Base-by-base conservation (phyloP, 352 stramenopile genomes). In the Albugo laibachii region DNA sequence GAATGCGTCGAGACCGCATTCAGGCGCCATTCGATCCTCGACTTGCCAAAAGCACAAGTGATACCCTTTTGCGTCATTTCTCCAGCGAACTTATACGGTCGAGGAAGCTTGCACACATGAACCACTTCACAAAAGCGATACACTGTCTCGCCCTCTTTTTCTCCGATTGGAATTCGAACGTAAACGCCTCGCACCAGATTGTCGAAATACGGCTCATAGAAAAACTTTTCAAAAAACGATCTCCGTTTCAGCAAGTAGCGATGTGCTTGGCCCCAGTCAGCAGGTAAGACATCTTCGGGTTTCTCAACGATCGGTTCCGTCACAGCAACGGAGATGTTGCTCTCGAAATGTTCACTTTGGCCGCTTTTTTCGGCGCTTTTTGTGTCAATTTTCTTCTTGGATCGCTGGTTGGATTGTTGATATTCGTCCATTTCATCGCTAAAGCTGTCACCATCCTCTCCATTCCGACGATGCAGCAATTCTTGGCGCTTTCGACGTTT, bases 91-190 rank as follows among this genome's bases (percentile, higher is more conserved):
- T 52, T 60, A 55, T 91, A 91, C 47, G 67, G 50, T 16, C 65
- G 63, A 24, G 38, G 38, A 37, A 85, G 37, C 27, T 69, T 80
- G 45, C 69, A 76, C 11, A 82, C 54, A 41, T 65, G 70, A 31
- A 83, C 56, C 13, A 91, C 66, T 49, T 87, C 69, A 41, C 74
- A 87, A 53, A 91, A 91, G 34, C 77, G 74, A 48, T 91, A 91
- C 2, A 91, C 62, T 66, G 77, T 84, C 45, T 80, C 69, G 19
- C 73, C 74, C 36, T 88, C 69, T 18, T 74, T 61, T 36, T 47
- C 44, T 21, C 65, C 63, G 21, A 91, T 80, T 19, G 72, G 72
- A 12, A 87, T 58, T 19, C 68, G 67, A 16, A 84, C 72, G 49
- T 83, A 87, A 36, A 82, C 58, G 14, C 77, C 77, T 31, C 68